Percentiles rank a stretch among this genome's conserved stretches.
These are phyloP conservation scores for Colletotrichum sansevieriae DNA, from an alignment of 2,329 filamentous ascomycete genomes.

Conservation along the genomic window DNA sequence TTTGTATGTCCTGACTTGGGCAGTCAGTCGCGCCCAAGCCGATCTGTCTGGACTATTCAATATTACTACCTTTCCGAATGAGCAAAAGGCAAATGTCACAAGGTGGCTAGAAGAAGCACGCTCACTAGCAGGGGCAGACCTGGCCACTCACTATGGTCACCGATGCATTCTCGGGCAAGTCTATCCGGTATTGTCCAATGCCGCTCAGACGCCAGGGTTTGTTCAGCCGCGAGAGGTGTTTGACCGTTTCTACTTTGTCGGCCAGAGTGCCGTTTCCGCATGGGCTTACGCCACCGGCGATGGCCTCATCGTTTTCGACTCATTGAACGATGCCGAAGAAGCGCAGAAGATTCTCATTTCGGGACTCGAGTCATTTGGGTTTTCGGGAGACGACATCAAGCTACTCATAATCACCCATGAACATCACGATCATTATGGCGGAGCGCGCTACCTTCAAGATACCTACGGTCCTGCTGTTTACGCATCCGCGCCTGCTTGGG, in stretches of 20 bases:
- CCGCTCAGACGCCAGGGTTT: slow-evolving; percentile 37
- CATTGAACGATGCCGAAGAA: slow-evolving; percentile 17
- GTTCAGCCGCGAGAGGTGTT: slow-evolving; percentile 43
- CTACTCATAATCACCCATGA: slow-evolving; percentile 48
- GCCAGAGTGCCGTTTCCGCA: slow-evolving; percentile 43
- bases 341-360: slow-evolving; percentile 32
- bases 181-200: slow-evolving; percentile 23
- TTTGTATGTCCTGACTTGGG: background rate
- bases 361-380: slow-evolving; percentile 42
- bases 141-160: slow-evolving; percentile 26
- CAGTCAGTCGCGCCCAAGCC: background rate
- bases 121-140: slow-evolving; percentile 10
- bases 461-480: slow-evolving; percentile 42
- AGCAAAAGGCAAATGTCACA: slow-evolving; percentile 33
- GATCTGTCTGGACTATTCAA: slow-evolving; percentile 22
- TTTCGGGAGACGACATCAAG: slow-evolving; percentile 46
- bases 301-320: slow-evolving; percentile 41
- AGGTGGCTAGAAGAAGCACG: slow-evolving; percentile 20
- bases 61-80: slow-evolving; percentile 28
- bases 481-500: slow-evolving; percentile 41
- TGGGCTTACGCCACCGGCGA: slow-evolving; percentile 48
- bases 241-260: slow-evolving; percentile 45
- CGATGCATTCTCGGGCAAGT: slow-evolving; percentile 34
- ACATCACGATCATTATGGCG: slow-evolving; percentile 48
- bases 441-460: slow-evolving; percentile 45